Conservation (phyloP, 2,329 filamentous ascomycete genomes). For the Tolypocladium endophyticum region DNA sequence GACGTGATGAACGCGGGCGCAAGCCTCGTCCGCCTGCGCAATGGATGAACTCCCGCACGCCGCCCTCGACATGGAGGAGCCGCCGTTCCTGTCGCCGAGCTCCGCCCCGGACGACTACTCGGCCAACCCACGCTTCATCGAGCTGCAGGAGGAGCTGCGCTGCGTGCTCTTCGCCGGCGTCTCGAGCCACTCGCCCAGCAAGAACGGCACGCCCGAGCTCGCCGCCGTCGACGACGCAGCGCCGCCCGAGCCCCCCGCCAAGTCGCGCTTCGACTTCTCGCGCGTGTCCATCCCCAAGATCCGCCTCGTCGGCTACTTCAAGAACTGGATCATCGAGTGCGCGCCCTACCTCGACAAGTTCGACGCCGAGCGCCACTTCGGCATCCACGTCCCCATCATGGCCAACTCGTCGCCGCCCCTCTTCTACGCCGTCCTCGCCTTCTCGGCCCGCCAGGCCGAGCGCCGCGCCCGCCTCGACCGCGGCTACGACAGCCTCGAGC, state of each 20-base stretch:
- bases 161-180: neutral
- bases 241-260: neutral
- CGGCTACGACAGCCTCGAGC: neutral
- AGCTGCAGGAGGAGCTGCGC: neutral
- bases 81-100: neutral
- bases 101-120: neutral
- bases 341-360: neutral
- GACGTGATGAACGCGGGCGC: neutral
- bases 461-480: neutral
- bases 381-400: neutral
- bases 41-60: conserved; percentile 9
- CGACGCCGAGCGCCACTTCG: neutral
- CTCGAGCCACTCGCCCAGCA: neutral
- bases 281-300: neutral
- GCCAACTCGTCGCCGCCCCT: neutral
- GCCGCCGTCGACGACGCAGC: neutral
- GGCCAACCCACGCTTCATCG: neutral
- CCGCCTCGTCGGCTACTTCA: neutral
- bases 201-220: neutral
- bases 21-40: neutral
- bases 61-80: neutral
- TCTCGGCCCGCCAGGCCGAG: neutral
- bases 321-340: neutral
- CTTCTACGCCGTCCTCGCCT: neutral
- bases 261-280: neutral